Evolutionary conservation across 2,329 filamentous ascomycete species (phyloP), one percentile per base, ranked within the genome.

Genomic region (Botrytis sinoallii): DNA sequence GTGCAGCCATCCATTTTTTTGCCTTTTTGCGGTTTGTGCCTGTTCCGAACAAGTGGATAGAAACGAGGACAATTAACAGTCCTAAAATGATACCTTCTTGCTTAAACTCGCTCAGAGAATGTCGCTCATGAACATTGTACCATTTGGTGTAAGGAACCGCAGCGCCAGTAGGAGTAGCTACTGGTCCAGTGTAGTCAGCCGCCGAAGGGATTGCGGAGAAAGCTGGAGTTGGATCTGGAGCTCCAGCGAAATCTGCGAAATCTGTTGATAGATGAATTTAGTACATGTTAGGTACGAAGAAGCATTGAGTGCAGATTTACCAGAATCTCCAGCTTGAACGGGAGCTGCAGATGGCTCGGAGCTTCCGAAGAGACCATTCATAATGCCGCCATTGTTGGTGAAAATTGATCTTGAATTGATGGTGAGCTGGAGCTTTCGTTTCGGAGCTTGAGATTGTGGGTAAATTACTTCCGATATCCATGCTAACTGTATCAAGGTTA

Each of bases 71-170:
- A 71, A 91, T 81, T 78, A 98, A 89, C 80, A 94, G 86, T 48
- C 89, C 88, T 75, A 98, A 85, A 79, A 99, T 92, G 82, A 94
- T 85, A 74, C 93, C 92, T 85, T 99, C 96, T 79, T 91, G 88
- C 84, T 90, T 90, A 87, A 99, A 99, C 83, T 99, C 96, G 80
- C 87, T 88, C 75, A 91, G 85, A 40, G 90, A 90, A 80, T 95
- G 91, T 80, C 96, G 94, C 88, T 98, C 95, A 88, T 97, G 96
- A 75, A 98, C 86, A 73, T 94, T 94, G 85, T 98, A 99, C 96
- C 96, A 99, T 86, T 93, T 94, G 70, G 94, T 97, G 83, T 92
- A 98, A 22, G 93, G 92, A 40, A 86, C 85, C 61, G 82, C 83
- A 63, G 86, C 82, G 63, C 85, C 85, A 75, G 87, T 86, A 29